These are phyloP conservation scores for Aphanomyces invadans DNA, from an alignment of 352 stramenopile species.

Conservation along the genomic window DNA sequence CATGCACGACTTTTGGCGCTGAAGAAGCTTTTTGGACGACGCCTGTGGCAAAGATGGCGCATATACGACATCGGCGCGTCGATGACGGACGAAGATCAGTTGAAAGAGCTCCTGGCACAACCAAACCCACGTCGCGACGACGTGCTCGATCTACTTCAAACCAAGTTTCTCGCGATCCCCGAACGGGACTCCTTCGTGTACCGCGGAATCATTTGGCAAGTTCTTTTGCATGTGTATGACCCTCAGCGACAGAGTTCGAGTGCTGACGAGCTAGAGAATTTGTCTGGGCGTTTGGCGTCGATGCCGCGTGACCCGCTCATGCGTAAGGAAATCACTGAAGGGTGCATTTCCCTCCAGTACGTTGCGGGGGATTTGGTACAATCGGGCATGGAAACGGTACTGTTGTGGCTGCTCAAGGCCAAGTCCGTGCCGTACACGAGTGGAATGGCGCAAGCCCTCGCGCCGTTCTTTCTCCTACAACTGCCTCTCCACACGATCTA, in stretches of 20 bases:
- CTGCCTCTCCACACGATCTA: constrained; percentile 71
- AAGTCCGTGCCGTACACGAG: constrained; percentile 65
- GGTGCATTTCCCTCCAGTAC: constrained; percentile 34
- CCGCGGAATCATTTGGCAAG: constrained; percentile 70
- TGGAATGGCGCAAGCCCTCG: constrained; percentile 69
- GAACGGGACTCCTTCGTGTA: constrained; percentile 4
- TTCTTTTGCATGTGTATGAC: constrained; percentile 74
- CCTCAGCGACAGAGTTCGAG: constrained; percentile 61
- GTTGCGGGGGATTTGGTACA: constrained; percentile 32
- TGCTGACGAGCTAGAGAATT: constrained; percentile 65
- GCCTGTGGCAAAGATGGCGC: constrained; percentile 11
- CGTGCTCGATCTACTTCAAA: neutral
- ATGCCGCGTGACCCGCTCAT: constrained; percentile 55
- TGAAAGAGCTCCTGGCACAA: neutral
- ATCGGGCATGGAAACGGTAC: constrained; percentile 58
- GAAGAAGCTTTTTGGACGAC: constrained; percentile 1
- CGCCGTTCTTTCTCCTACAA: constrained; percentile 60
- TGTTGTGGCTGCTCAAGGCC: constrained; percentile 76
- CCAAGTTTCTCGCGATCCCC: constrained; percentile 14
- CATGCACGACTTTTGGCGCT: neutral
- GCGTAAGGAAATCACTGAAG: constrained; percentile 44
- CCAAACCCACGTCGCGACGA: neutral
- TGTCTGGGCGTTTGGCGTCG: constrained; percentile 53
- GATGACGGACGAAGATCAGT: constrained; percentile 1
- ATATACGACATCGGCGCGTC: constrained; percentile 10